Base-by-base conservation (phyloP, 2,329 filamentous ascomycete genomes). In the Xylariaceae sp. region DNA sequence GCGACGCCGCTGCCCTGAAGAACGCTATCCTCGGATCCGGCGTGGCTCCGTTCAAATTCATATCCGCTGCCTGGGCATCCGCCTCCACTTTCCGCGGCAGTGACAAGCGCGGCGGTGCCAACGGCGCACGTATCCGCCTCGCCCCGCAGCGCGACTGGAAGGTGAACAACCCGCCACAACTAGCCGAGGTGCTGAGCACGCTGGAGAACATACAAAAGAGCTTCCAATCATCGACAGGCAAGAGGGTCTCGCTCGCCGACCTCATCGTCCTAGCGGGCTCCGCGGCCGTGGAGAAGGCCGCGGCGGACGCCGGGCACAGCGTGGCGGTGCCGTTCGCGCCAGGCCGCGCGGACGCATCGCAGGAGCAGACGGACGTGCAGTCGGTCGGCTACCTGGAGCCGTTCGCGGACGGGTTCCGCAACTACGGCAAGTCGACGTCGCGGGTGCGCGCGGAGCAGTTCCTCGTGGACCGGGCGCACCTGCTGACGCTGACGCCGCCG, bases 91-190 rank as follows among this genome's bases (percentile, higher is more conserved):
- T 88, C 85, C 88, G 88, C 59, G 82, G 85, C 65, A 83, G 85
- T 64, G 89, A 93, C 79, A 92, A 92, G 84, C 89, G 89, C 63
- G 89, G 89, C 64, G 89, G 89, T 69, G 89, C 89, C 75, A 93
- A 93, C 67, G 89, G 89, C 66, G 89, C 84, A 14, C 89, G 89
- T 65, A 90, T 93, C 67, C 86, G 88, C 32, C 87, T 93, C 10
- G 78, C 81, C 59, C 89, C 89, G 20, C 86, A 89, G 76, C 85
- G 85, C 66, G 77, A 84, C 72, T 93, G 89, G 89, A 75, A 84
- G 68, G 81, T 86, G 70, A 93, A 93, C 82, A 89, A 90, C 78
- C 88, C 88, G 23, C 66, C 79, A 1, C 82, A 89, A 74, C 77
- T 92, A 41, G 74, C 76, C 52, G 76, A 87, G 71, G 84, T 89